Conservation (phyloP, 2,329 filamentous ascomycete species). For the Arachnomyces sp. region DNA sequence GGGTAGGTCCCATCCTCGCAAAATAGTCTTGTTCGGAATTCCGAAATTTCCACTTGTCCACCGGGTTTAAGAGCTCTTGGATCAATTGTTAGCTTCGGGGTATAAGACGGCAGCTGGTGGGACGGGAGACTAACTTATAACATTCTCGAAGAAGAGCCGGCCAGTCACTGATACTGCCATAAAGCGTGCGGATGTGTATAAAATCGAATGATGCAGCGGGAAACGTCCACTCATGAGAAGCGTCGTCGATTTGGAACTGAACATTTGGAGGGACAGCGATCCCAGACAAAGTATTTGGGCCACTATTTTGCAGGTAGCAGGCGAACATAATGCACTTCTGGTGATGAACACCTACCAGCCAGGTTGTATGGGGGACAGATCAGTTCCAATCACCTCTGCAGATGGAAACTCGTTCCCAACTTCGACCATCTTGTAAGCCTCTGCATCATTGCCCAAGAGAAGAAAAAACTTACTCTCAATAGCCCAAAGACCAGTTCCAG, state of each 20-base stretch:
- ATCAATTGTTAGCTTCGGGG: too few relatives aligned
- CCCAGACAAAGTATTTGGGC: too few relatives aligned
- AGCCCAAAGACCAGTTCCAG: constrained; percentile 37
- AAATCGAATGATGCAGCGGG: constrained; percentile 28
- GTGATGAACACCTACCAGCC: constrained; percentile 5
- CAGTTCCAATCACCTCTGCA: constrained; percentile 21
- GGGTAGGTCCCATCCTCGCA: constrained; percentile 13
- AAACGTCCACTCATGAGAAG: constrained; percentile 34
- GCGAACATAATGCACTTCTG: neutral
- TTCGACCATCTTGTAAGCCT: neutral
- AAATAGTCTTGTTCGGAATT: constrained; percentile 5
- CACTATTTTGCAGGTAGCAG: too few relatives aligned
- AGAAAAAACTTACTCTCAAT: constrained; percentile 16
- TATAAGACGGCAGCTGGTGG: too few relatives aligned
- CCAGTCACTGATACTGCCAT: constrained; percentile 33
- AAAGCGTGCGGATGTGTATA: constrained; percentile 33
- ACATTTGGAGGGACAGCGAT: constrained; percentile 31
- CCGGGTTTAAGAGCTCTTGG: too few relatives aligned
- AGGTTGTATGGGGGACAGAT: constrained; percentile 25
- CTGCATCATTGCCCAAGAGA: neutral
- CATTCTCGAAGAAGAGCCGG: too few relatives aligned
- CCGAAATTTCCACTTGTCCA: too few relatives aligned
- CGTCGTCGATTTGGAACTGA: constrained; percentile 40
- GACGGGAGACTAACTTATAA: too few relatives aligned
- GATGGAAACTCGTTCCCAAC: constrained; percentile 25